These are phyloP conservation scores for Backusella circina DNA, from an alignment of 192 early-diverging fungal genomes.

Conservation along the genomic window DNA sequence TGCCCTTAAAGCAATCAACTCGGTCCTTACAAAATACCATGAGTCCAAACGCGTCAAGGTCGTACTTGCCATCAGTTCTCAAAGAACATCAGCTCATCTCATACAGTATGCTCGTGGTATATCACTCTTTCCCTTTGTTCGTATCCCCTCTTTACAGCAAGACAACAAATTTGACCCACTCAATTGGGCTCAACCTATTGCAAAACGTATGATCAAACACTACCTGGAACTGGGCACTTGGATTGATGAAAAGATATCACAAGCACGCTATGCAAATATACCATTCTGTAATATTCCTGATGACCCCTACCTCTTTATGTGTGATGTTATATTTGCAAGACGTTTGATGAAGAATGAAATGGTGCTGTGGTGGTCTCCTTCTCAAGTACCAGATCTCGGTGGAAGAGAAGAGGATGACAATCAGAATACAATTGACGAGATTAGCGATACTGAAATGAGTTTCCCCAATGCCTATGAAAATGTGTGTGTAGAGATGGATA, in stretches of 20 bases:
- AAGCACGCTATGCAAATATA: conserved; percentile 79
- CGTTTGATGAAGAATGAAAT: conserved; percentile 73
- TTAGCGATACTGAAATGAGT: conserved; percentile 72
- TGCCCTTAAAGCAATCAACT: conserved; percentile 55
- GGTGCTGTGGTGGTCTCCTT: conserved; percentile 89
- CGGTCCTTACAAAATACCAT: conserved; percentile 57
- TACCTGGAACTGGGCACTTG: conserved; percentile 73
- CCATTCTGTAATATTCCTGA: conserved; percentile 89
- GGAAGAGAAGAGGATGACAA: conserved; percentile 83
- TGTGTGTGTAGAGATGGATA: conserved; percentile 83
- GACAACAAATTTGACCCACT: conserved; percentile 74
- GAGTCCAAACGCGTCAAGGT: conserved; percentile 60
- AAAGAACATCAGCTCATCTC: conserved; percentile 27
- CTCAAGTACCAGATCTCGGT: conserved; percentile 80
- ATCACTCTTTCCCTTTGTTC: conserved; percentile 66
- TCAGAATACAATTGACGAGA: conserved; percentile 43
- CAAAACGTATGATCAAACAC: conserved; percentile 70
- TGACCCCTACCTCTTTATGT: conserved; percentile 77
- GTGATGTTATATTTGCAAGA: conserved; percentile 85
- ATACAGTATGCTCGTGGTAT: conserved; percentile 49
- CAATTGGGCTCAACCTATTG: conserved; percentile 78
- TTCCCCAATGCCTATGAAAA: conserved; percentile 69
- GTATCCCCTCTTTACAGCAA: conserved; percentile 65
- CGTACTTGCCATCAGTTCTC: conserved; percentile 73
- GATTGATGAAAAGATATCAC: conserved; percentile 66